These are phyloP conservation scores for Helotiales sp. DNA, from an alignment of 2,329 filamentous ascomycete genomes.

Conservation along the genomic window DNA sequence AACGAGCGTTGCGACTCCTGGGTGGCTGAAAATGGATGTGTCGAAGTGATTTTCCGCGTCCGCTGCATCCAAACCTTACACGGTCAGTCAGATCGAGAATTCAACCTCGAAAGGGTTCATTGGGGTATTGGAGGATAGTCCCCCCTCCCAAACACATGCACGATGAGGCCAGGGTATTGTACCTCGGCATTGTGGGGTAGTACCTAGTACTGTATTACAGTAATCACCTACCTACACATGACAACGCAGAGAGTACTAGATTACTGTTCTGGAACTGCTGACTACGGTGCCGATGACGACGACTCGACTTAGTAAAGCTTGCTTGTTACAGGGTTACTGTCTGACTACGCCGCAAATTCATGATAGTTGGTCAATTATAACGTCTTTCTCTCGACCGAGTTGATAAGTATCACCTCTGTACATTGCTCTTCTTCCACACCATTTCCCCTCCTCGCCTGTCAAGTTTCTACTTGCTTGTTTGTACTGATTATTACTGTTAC, in stretches of 20 bases:
- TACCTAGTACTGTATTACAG: too few species aligned
- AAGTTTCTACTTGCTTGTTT: not conserved
- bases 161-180: not conserved
- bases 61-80: not conserved
- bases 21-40: not conserved
- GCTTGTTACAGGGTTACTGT: not conserved
- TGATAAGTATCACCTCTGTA: not conserved
- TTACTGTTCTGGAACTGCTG: too few species aligned
- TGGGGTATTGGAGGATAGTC: not conserved
- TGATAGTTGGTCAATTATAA: not conserved
- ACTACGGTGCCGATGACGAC: too few species aligned
- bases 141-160: not conserved
- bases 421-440: too few species aligned
- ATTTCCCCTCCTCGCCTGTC: not conserved
- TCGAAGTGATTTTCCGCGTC: not conserved
- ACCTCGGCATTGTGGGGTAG: constrained; percentile 9
- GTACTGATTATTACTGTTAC: not conserved
- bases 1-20: not conserved
- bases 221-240: too few species aligned
- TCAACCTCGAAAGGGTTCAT: not conserved
- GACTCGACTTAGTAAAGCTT: too few species aligned
- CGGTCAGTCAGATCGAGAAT: not conserved
- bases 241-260: too few species aligned
- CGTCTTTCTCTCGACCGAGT: not conserved
- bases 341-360: not conserved